These are phyloP conservation scores for Hortaea werneckii DNA, from an alignment of 2,329 filamentous ascomycete species.

Conservation along the genomic window DNA sequence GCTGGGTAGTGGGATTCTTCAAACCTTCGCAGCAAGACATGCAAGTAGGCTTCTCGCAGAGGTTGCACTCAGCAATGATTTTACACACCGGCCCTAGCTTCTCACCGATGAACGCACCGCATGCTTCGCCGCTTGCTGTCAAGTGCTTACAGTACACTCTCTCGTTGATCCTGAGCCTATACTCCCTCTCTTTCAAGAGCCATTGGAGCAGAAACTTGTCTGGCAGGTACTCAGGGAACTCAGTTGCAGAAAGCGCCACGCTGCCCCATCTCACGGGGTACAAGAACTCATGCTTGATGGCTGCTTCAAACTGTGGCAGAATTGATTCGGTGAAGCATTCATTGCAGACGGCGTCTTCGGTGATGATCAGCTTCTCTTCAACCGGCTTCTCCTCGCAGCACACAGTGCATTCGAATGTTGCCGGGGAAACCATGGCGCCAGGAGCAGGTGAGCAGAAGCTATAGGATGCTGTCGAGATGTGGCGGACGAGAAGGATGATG, in stretches of 20 bases:
- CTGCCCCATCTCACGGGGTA: constrained; percentile 4
- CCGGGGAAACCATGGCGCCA: too few species aligned
- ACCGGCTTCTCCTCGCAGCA: neutral
- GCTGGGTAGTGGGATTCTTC: too few species aligned
- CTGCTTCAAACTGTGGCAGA: constrained; percentile 1
- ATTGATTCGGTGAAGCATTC: constrained; percentile 1
- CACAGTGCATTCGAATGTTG: neutral
- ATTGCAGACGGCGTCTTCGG: constrained; percentile 1
- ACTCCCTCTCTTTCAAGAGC: constrained; percentile 1
- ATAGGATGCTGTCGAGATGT: too few species aligned
- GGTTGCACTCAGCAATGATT: too few species aligned
- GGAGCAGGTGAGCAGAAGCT: too few species aligned
- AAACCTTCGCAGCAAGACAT: too few species aligned
- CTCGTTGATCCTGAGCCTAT: neutral
- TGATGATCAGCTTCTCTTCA: neutral
- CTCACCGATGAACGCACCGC: neutral
- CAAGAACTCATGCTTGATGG: constrained; percentile 2
- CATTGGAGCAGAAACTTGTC: neutral
- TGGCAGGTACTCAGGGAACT: constrained; percentile 1
- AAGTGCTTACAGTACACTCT: constrained; percentile 3
- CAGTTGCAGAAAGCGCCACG: neutral
- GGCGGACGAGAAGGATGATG: too few species aligned
- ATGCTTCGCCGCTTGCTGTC: neutral
- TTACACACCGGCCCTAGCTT: neutral
- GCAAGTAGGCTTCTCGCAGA: too few species aligned